Conservation (phyloP, 163 green algal genomes). For the Chlorella variabilis region DNA sequence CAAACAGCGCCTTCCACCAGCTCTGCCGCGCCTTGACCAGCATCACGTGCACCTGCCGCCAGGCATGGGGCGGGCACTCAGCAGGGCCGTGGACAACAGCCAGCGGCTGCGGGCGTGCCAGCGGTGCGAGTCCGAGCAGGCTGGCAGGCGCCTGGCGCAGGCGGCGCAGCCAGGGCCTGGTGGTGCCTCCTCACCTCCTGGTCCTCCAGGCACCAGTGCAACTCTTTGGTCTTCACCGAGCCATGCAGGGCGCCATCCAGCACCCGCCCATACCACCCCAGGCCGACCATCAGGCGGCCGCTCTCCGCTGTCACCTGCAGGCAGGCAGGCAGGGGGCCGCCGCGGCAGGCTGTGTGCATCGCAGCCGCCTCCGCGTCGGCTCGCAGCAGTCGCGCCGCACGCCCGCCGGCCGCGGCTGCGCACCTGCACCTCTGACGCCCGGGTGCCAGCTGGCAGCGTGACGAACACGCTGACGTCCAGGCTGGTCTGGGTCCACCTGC, state of each 20-base stretch:
- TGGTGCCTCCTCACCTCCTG: constrained; percentile 25
- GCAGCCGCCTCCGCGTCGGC: no score
- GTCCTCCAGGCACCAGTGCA: constrained; percentile 65
- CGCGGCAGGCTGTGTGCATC: no score
- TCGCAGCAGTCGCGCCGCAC: no score
- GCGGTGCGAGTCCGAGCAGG: background rate
- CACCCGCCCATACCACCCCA: constrained; percentile 71
- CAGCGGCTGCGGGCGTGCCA: background rate
- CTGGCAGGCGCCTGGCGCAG: no score
- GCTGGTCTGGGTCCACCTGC: constrained; percentile 63
- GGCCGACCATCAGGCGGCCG: constrained; percentile 51
- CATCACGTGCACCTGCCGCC: constrained; percentile 33
- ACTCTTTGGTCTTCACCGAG: constrained; percentile 57
- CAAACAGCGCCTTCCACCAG: constrained; percentile 45
- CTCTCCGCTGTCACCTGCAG: constrained; percentile 44
- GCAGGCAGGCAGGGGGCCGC: background rate
- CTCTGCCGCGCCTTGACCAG: constrained; percentile 31
- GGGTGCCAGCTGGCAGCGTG: constrained; percentile 50
- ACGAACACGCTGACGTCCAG: constrained; percentile 56
- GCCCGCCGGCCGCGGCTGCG: no score
- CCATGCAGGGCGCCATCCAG: constrained; percentile 64
- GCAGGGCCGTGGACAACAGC: no score
- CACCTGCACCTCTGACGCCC: constrained; percentile 47
- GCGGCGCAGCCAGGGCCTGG: no score
- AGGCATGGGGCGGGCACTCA: no score